These are phyloP conservation scores for Salvia hispanica DNA, from an alignment of 257 asterid genomes.

Conservation along the genomic window DNA sequence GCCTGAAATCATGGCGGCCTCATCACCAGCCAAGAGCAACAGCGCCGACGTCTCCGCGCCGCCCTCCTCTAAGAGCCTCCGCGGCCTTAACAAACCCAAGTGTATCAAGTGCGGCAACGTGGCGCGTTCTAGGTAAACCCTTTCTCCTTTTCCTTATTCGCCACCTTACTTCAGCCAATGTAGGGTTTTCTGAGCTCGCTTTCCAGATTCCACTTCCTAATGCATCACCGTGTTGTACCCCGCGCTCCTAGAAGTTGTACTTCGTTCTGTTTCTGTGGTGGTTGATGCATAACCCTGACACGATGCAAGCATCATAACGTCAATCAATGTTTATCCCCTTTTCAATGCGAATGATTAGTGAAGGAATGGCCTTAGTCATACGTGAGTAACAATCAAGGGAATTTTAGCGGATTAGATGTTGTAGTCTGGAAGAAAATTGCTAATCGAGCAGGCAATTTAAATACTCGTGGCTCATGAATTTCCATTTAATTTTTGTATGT, in stretches of 20 bases:
- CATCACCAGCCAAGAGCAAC: conserved; percentile 54
- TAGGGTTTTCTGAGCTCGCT: conserved; percentile 16
- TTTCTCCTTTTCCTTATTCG: not conserved
- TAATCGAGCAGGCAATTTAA: not conserved
- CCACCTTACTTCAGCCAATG: conserved; percentile 8
- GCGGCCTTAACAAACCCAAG: conserved; percentile 97
- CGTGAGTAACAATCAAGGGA: conserved; percentile 2
- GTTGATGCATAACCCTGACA: conserved; percentile 5
- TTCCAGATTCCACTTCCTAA: conserved; percentile 6
- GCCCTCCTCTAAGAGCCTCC: conserved; percentile 56
- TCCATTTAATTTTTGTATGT: not conserved
- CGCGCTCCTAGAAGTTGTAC: conserved; percentile 23
- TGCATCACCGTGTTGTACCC: conserved; percentile 30
- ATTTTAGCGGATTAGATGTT: conserved; percentile 5
- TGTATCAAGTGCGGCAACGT: conserved; percentile 98
- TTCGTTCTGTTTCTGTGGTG: conserved; percentile 11
- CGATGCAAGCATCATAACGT: conserved; percentile 7
- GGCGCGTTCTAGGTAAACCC: conserved; percentile 86
- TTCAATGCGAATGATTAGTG: not conserved
- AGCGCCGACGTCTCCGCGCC: conserved; percentile 38
- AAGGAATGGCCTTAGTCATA: not conserved
- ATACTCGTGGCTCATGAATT: not conserved
- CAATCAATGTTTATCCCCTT: not conserved
- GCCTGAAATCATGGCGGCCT: conserved; percentile 45
- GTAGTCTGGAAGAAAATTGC: conserved; percentile 1